These are phyloP conservation scores for Rusavskia elegans DNA, from an alignment of 495 filamentous ascomycete genomes.

Conservation along the genomic window DNA sequence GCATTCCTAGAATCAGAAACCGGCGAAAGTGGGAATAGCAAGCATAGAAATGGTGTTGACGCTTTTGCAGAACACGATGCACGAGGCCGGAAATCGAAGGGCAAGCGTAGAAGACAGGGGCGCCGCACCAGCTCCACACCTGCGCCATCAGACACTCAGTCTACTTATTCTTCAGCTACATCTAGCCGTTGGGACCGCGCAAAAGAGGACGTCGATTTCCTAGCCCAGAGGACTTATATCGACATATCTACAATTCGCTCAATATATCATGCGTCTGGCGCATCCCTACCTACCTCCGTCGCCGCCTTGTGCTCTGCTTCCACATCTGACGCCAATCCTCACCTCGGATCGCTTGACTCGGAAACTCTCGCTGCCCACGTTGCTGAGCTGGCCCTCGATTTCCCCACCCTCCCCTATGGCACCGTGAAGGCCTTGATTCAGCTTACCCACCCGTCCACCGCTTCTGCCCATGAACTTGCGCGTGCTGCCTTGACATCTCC, in stretches of 20 bases:
- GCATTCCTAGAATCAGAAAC: slow-evolving; percentile 48
- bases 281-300: slow-evolving; percentile 41
- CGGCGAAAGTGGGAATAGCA: slow-evolving; percentile 23
- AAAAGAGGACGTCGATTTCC: slow-evolving; percentile 42
- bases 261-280: slow-evolving; percentile 43
- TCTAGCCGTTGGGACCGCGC: slow-evolving; percentile 40
- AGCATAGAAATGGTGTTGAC: slow-evolving; percentile 56
- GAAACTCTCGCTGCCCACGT: slow-evolving; percentile 27
- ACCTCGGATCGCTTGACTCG: slow-evolving; percentile 1
- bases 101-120: slow-evolving; percentile 25
- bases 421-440: slow-evolving; percentile 34
- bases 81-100: slow-evolving; percentile 19
- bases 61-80: slow-evolving; percentile 44
- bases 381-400: slow-evolving; percentile 36
- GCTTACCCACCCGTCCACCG: slow-evolving; percentile 38
- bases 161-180: slow-evolving; percentile 7
- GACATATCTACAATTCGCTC: slow-evolving; percentile 36
- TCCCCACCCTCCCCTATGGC: slow-evolving; percentile 28
- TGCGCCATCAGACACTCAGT: slow-evolving; percentile 5
- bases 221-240: slow-evolving; percentile 32
- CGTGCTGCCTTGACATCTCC: slow-evolving; percentile 23
- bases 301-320: slow-evolving; percentile 21
- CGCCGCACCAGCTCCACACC: slow-evolving; percentile 13
- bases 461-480: slow-evolving; percentile 43
- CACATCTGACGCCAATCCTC: slow-evolving; percentile 1